Base-by-base conservation (phyloP, 495 filamentous ascomycete species). In the Jackrogersella multiformis region DNA sequence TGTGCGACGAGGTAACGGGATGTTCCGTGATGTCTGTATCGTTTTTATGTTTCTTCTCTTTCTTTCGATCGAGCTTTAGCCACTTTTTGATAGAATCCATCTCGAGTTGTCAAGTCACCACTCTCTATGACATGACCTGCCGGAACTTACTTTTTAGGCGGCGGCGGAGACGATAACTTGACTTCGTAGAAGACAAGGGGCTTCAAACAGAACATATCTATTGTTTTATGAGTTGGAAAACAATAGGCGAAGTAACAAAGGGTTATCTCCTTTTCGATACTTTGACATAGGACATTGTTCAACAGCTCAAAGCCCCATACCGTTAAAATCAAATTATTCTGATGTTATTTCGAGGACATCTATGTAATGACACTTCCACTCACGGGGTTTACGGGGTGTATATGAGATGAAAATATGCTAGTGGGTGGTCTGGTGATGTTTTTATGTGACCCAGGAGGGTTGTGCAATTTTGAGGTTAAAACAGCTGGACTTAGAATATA, bases 1-100 rank as follows among this genome's bases (percentile, higher is more conserved):
- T 46, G 13, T 36, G 16, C 2, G 53, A 46, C n/a, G 20, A 34
- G 16, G 28, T 24, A 16, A 45, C 35, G 1, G 30, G 39, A 48
- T 20, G 24, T 28, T 44, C 45, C 12, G 9, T 28, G 15, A 9
- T 36, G 3, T 56, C 35, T 32, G 8, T 12, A 1, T 48, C 18
- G 0, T 20, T 10, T 35, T 53, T 21, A 15, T 18, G 7, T 16
- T n/a, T 15, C 18, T 42, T 16, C n/a, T 15, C 18, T 20, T 56
- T 52, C 18, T 26, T 21, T 15, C 30, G 39, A 1, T 32, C 21
- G 16, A 9, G 51, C n/a, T 5, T 24, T 1, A 68, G 6, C 6
- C 55, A 12, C 18, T n/a, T 56, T 42, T 52, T 68, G 3, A 68
- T 62, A 5, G 34, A 23, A 24, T 68, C 52, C 57, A 68, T 49